These are phyloP conservation scores for Hura crepitans DNA, from an alignment of 441 rosid genomes.

Conservation along the genomic window DNA sequence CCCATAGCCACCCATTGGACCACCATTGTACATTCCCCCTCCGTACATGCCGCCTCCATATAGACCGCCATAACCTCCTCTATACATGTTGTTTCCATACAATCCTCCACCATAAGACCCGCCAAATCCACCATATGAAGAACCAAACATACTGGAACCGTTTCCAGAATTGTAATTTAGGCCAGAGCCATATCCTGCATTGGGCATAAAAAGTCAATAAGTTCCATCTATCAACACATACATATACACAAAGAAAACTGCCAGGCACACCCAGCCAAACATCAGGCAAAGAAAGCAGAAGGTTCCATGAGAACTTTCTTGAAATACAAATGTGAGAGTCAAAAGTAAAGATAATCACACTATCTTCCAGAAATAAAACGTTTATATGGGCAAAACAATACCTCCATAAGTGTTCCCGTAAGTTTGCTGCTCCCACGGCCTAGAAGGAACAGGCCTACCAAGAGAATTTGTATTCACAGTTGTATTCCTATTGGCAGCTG, in stretches of 20 bases:
- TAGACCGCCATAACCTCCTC: slow-evolving; percentile 78
- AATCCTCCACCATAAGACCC: slow-evolving; percentile 69
- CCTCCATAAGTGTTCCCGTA: slow-evolving; percentile 56
- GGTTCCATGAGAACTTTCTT: not conserved
- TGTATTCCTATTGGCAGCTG: slow-evolving; percentile 41
- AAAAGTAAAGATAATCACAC: not conserved
- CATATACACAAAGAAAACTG: not conserved
- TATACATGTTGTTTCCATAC: slow-evolving; percentile 61
- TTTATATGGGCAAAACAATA: slow-evolving; percentile 21
- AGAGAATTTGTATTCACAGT: slow-evolving; percentile 44
- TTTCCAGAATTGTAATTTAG: slow-evolving; percentile 57
- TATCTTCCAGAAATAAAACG: not conserved
- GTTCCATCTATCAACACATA: slow-evolving; percentile 12
- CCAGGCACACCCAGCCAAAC: not conserved
- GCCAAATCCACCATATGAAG: slow-evolving; percentile 58
- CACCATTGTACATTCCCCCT: slow-evolving; percentile 62
- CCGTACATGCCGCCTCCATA: slow-evolving; percentile 59
- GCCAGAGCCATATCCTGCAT: slow-evolving; percentile 64
- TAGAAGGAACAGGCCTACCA: slow-evolving; percentile 67
- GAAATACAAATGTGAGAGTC: not conserved
- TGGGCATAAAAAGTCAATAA: slow-evolving; percentile 11
- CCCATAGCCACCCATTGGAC: slow-evolving; percentile 84
- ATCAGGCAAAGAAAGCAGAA: not conserved
- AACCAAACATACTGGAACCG: slow-evolving; percentile 64
- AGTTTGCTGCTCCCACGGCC: slow-evolving; percentile 90